These are phyloP conservation scores for Beauveria brongniartii DNA, from an alignment of 2,329 filamentous ascomycete species.

Conservation along the genomic window DNA sequence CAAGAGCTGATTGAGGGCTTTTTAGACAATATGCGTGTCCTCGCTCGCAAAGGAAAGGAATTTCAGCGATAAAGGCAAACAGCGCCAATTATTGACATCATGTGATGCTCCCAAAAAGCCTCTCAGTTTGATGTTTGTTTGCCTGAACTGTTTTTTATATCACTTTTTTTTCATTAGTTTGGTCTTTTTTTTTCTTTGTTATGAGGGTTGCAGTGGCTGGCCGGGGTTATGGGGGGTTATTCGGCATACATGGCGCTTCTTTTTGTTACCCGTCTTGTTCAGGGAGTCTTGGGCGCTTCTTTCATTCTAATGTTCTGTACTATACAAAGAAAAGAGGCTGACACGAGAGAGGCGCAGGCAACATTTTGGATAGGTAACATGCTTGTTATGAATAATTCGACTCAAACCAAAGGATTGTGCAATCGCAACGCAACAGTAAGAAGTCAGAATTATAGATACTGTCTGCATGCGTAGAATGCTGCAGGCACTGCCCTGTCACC, in stretches of 20 bases:
- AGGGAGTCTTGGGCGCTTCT: not conserved
- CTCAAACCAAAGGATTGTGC: no score
- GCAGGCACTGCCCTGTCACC: not conserved
- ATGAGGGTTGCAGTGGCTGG: not conserved
- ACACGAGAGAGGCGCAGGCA: not conserved
- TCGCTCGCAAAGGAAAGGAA: conserved; percentile 39
- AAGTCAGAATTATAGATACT: no score
- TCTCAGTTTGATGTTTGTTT: not conserved
- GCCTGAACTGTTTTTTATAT: not conserved
- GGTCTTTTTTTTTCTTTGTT: not conserved
- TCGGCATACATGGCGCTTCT: conserved; percentile 5
- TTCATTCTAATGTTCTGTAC: not conserved
- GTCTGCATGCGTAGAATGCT: not conserved
- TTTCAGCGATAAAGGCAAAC: conserved; percentile 14
- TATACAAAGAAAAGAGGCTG: conserved; percentile 1
- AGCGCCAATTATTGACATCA: not conserved
- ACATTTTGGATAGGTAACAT: not conserved
- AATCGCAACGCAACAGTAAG: no score
- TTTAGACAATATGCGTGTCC: conserved; percentile 61
- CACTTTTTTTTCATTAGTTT: not conserved
- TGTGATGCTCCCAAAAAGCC: not conserved
- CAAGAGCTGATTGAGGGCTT: conserved; percentile 63
- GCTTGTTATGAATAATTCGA: not conserved
- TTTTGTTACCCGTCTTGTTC: not conserved
- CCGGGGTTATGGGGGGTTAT: not conserved